Base-by-base conservation (phyloP, 495 filamentous ascomycete species). In the Penicillium lagena region DNA sequence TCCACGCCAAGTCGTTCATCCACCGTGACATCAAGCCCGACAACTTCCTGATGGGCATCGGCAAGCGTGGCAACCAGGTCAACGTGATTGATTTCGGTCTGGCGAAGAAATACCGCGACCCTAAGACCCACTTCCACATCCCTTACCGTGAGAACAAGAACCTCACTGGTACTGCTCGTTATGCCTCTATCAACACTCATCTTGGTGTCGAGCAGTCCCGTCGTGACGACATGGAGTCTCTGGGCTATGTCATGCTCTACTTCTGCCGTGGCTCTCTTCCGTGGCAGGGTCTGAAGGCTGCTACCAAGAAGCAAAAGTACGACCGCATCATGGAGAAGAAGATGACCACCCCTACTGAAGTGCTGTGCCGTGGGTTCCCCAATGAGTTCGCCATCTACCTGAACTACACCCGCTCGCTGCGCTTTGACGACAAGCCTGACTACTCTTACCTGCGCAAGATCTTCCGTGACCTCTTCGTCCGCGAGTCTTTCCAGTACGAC, bases 261-360 rank as follows among this genome's bases (percentile, higher is more conserved):
- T 99, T 99, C 77, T 97, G 94, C 79, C 94, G 94, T 63, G 93
- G 93, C 37, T 96, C 90, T 43, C 89, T 99, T 39, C 93, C 94
- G 46, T 99, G 94, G 94, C 94, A 99, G 74, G 94, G 94, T 33
- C 77, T 99, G 38, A 99, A 99, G 81, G 94, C 94, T 76, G 94
- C 94, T 54, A 99, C 94, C 42, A 97, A 99, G 82, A 97, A 99
- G 84, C 93, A 99, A 77, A 99, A 97, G 72, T 97, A 99, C 61
- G 94, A 99, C 71, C 84, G 94, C 41, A 99, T 99, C 71, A 99
- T 97, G 94, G 94, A 99, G 78, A 99, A 99, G 83, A 99, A 99
- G 86, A 97, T 99, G 94, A 99, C 93, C 9, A 99, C 94, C 7
- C 93, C 94, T 12, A 99, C 94, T 55, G 94, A 99, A 61, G 93